These are phyloP conservation scores for Pichiaceae sp. DNA, from an alignment of 1,139 yeast genomes.

Conservation along the genomic window DNA sequence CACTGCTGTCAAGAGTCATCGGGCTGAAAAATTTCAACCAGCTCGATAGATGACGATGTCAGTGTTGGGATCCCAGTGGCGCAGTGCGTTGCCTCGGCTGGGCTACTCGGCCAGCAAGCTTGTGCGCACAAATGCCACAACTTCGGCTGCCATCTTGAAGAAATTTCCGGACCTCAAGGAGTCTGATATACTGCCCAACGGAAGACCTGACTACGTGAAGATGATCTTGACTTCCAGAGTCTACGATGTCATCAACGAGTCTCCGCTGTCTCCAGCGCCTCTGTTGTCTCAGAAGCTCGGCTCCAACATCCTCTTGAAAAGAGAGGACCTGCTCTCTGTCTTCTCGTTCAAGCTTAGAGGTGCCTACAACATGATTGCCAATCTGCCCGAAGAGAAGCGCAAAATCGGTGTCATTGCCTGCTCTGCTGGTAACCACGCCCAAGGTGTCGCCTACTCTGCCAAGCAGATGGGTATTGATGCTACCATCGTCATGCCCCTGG, in stretches of 20 bases:
- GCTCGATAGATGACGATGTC: no score
- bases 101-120: no score
- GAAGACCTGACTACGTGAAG: slow-evolving; percentile 89
- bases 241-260: slow-evolving; percentile 87
- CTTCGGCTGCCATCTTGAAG: no score
- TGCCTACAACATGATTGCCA: slow-evolving; percentile 94
- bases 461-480: slow-evolving; percentile 79
- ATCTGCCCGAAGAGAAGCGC: slow-evolving; percentile 59
- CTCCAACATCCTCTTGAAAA: slow-evolving; percentile 65
- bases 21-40: no score
- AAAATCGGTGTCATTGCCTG: slow-evolving; percentile 93
- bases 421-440: slow-evolving; percentile 98
- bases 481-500: slow-evolving; percentile 96
- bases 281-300: slow-evolving; percentile 67
- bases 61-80: no score
- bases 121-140: no score
- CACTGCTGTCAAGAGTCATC: no score
- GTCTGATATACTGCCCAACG: slow-evolving; percentile 46
- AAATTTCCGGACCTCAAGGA: slow-evolving; percentile 41
- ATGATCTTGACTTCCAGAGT: slow-evolving; percentile 86
- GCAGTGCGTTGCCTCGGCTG: no score
- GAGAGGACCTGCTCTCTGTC: slow-evolving; percentile 93
- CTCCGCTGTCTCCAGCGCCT: slow-evolving; percentile 74
- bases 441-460: slow-evolving; percentile 95
- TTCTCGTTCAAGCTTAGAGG: slow-evolving; percentile 95